Conservation (phyloP, 768 basidiomycete genomes). For the Phaffia australis region DNA sequence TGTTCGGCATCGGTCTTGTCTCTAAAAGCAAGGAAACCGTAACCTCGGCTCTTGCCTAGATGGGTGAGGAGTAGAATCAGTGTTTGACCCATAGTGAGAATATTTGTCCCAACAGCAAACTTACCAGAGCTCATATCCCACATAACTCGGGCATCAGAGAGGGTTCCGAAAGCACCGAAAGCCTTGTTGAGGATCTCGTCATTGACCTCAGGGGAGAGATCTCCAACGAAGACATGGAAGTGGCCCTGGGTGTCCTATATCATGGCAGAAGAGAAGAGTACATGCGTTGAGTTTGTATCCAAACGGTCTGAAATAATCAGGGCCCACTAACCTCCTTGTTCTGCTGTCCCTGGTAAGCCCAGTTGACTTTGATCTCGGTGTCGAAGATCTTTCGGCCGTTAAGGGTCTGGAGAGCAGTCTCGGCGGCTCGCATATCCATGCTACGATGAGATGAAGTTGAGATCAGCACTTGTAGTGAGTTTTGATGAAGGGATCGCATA, state of each 20-base stretch:
- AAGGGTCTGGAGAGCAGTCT: slow-evolving; percentile 95
- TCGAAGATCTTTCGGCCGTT: slow-evolving; percentile 99
- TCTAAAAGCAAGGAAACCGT: slow-evolving; percentile 37
- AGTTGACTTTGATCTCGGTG: slow-evolving; percentile 98
- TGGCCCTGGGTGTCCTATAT: slow-evolving; percentile 76
- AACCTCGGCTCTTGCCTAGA: slow-evolving; percentile 22
- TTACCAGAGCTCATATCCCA: slow-evolving; percentile 97
- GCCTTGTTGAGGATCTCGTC: slow-evolving; percentile 94
- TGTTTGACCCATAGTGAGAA: background rate
- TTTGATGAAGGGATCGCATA: background rate
- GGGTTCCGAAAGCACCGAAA: slow-evolving; percentile 88
- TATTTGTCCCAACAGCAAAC: slow-evolving; percentile 55
- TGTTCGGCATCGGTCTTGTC: slow-evolving; percentile 99
- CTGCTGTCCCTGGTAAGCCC: slow-evolving; percentile 91
- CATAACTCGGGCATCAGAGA: slow-evolving; percentile 84
- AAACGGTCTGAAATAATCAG: background rate
- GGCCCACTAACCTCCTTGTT: slow-evolving; percentile 58
- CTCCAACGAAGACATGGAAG: slow-evolving; percentile 99
- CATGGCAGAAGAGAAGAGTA: background rate
- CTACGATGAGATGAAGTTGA: background rate
- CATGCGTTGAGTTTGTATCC: background rate
- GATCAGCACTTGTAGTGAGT: background rate
- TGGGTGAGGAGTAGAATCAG: background rate
- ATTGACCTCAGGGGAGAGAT: slow-evolving; percentile 96
- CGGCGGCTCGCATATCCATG: slow-evolving; percentile 94